These are phyloP conservation scores for Durotheca rogersii DNA, from an alignment of 495 filamentous ascomycete genomes.

Conservation along the genomic window DNA sequence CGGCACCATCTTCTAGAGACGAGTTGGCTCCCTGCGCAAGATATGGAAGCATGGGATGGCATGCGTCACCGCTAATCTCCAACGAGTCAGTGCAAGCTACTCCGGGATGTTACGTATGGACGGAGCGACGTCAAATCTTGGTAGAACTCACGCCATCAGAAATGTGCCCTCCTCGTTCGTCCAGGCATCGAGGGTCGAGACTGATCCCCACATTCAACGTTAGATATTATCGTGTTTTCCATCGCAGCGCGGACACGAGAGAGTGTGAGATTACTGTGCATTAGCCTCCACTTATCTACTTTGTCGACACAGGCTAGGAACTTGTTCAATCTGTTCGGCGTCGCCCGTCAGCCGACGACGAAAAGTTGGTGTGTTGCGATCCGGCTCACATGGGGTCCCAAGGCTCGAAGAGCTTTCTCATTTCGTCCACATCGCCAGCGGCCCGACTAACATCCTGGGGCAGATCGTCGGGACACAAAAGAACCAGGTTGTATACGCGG, in stretches of 20 bases:
- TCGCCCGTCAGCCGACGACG: not conserved
- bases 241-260: not conserved
- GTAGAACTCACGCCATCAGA: constrained; percentile 41
- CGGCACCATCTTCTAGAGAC: constrained; percentile 56
- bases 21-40: constrained; percentile 62
- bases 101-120: not conserved
- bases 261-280: constrained; percentile 29
- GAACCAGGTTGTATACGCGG: constrained; percentile 58
- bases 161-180: constrained; percentile 42
- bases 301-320: constrained; percentile 47
- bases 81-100: constrained; percentile 5
- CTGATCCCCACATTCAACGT: constrained; percentile 3
- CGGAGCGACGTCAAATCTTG: not conserved
- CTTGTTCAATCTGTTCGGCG: constrained; percentile 34
- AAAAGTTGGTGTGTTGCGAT: not conserved
- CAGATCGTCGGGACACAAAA: constrained; percentile 54
- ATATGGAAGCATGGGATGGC: constrained; percentile 69
- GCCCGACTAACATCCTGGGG: constrained; percentile 46
- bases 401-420: constrained; percentile 47
- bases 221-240: not conserved
- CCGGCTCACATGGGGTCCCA: constrained; percentile 53
- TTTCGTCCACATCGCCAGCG: constrained; percentile 49
- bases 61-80: constrained; percentile 53
- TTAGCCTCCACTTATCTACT: constrained; percentile 56
- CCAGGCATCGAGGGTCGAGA: constrained; percentile 40